Evolutionary conservation across 1,139 yeast species (phyloP).

Genomic region (Pichia sp.): DNA sequence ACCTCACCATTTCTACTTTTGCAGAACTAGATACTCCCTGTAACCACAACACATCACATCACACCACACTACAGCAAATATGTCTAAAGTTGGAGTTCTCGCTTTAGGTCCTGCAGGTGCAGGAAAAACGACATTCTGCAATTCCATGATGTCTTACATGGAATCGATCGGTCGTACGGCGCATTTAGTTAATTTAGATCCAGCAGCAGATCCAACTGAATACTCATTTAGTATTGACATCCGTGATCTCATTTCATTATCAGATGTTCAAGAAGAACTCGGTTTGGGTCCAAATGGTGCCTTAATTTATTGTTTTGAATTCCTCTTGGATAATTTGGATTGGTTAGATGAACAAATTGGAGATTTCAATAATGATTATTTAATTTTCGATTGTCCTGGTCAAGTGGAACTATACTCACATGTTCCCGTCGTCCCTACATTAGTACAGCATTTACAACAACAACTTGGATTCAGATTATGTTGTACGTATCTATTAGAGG

Average conservation of each 20-base stretch:
- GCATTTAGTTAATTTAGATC: constrained; percentile 91
- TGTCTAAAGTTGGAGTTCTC: constrained; percentile 95
- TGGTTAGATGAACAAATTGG: constrained; percentile 97
- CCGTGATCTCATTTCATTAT: constrained; percentile 80
- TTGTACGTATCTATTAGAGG: constrained; percentile 88
- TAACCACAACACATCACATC: no score
- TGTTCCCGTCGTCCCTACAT: constrained; percentile 84
- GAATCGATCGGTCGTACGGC: constrained; percentile 88
- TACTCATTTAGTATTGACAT: constrained; percentile 92
- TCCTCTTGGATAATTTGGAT: constrained; percentile 76
- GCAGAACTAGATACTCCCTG: no score
- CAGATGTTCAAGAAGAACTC: constrained; percentile 96
- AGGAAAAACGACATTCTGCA: constrained; percentile 91
- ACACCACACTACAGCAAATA: neutral
- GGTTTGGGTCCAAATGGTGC: constrained; percentile 97
- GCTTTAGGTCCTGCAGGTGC: constrained; percentile 98
- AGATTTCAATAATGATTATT: constrained; percentile 85
- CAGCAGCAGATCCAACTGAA: constrained; percentile 93
- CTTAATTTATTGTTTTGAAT: constrained; percentile 86
- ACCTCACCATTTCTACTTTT: no score
- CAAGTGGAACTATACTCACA: constrained; percentile 96
- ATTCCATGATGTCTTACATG: constrained; percentile 79
- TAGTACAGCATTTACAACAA: constrained; percentile 74
- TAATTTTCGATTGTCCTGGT: constrained; percentile 97
- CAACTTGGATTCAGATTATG: constrained; percentile 80